Percentiles rank a stretch among this genome's conserved stretches.
Evolutionary conservation across 805 yeast genomes (phyloP).

Genomic region (Saccharomycopsis fibuligera): DNA sequence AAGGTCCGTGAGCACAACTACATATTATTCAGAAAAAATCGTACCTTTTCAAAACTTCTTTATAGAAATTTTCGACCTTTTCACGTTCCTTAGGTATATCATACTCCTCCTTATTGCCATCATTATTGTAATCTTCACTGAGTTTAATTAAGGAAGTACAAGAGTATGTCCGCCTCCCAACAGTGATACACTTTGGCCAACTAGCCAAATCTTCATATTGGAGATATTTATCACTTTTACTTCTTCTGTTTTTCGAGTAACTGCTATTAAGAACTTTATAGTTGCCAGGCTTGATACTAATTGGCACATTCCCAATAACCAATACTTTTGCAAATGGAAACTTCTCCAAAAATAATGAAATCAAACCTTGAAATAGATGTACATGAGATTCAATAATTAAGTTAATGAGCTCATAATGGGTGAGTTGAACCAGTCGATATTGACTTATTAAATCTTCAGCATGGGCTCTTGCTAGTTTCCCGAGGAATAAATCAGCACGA

Average conservation of each 20-base stretch:
- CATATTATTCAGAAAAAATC: not conserved
- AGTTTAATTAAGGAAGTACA: not conserved
- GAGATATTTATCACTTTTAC: not conserved
- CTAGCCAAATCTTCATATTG: no score
- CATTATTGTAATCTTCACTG: not conserved
- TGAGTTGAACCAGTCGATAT: not conserved
- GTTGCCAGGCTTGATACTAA: no score
- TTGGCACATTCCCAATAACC: not conserved
- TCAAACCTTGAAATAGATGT: not conserved
- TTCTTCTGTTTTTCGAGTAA: not conserved
- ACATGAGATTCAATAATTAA: not conserved
- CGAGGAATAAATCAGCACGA: not conserved
- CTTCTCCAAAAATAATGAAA: not conserved
- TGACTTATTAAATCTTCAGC: no score
- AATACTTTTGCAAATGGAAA: not conserved
- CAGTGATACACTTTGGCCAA: not conserved
- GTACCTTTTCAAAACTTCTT: not conserved
- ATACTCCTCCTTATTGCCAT: not conserved
- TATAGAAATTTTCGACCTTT: not conserved
- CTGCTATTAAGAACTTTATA: not conserved
- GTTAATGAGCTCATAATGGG: not conserved
- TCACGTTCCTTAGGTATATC: not conserved
- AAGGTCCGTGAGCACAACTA: not conserved
- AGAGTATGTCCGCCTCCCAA: not conserved
- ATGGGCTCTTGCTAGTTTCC: not conserved